These are phyloP conservation scores for Friedmanniomyces endolithicus DNA, from an alignment of 495 filamentous ascomycete genomes.

Conservation along the genomic window DNA sequence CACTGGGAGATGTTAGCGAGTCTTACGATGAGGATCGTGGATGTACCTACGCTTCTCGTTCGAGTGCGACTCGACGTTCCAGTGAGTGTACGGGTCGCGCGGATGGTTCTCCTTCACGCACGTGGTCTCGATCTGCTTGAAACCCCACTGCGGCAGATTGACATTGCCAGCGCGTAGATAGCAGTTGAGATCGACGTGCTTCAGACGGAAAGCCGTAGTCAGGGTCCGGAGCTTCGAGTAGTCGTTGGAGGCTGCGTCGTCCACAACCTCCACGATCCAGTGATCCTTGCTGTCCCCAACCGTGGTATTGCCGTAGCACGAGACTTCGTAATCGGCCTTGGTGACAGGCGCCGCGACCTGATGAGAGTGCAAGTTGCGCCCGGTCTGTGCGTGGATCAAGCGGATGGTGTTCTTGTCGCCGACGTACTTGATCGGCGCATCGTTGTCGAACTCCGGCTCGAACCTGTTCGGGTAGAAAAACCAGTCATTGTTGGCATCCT, in stretches of 20 bases:
- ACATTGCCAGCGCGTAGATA: slow-evolving; percentile 92
- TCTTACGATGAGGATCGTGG: not conserved
- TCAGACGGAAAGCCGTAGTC: slow-evolving; percentile 85
- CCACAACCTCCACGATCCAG: slow-evolving; percentile 86
- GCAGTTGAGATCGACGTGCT: slow-evolving; percentile 71
- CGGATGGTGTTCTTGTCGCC: slow-evolving; percentile 69
- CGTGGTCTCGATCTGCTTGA: slow-evolving; percentile 98
- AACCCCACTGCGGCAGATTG: slow-evolving; percentile 97
- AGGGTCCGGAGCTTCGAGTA: slow-evolving; percentile 77
- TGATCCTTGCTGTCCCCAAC: slow-evolving; percentile 97
- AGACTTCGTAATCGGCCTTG: slow-evolving; percentile 85
- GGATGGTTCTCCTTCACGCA: slow-evolving; percentile 91
- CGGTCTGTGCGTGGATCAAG: slow-evolving; percentile 87
- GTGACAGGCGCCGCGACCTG: slow-evolving; percentile 74
- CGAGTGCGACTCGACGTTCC: slow-evolving; percentile 92
- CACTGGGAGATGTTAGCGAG: slow-evolving; percentile 41
- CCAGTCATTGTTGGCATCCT: slow-evolving; percentile 99
- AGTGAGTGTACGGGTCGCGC: slow-evolving; percentile 87
- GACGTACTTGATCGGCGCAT: slow-evolving; percentile 57
- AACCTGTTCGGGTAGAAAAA: slow-evolving; percentile 89
- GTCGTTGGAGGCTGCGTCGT: slow-evolving; percentile 76
- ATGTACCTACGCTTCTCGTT: slow-evolving; percentile 77
- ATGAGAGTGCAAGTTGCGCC: slow-evolving; percentile 93
- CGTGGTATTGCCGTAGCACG: slow-evolving; percentile 91
- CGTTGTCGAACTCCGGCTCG: slow-evolving; percentile 57